Evolutionary conservation across 495 filamentous ascomycete species (phyloP).

Genomic region (Pseudoneurospora amorphoporcata): DNA sequence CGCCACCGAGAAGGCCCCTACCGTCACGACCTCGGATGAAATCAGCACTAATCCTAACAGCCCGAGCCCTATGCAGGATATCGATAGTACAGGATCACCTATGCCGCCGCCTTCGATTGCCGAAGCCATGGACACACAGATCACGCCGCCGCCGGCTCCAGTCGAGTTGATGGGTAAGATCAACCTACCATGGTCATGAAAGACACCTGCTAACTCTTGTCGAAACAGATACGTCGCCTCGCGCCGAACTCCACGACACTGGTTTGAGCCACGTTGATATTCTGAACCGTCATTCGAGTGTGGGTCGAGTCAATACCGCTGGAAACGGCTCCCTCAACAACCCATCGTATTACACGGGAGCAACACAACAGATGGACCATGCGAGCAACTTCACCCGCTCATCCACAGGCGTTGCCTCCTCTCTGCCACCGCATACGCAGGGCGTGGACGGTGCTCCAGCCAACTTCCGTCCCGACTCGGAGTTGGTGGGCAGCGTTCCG

Average conservation of each 20-base stretch:
- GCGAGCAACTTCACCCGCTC: constrained; percentile 10
- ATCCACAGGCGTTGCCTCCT: not conserved
- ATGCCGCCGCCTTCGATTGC: constrained; percentile 10
- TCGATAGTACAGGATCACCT: constrained; percentile 13
- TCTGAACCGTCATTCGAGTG: constrained; percentile 18
- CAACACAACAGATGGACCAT: constrained; percentile 20
- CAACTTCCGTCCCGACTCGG: constrained; percentile 22
- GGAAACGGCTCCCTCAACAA: constrained; percentile 8
- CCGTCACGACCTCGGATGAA: constrained; percentile 36
- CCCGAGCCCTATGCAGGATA: constrained; percentile 4
- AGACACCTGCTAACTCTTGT: constrained; percentile 1
- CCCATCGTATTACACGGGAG: constrained; percentile 5
- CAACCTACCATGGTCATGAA: too few species aligned
- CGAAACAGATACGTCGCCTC: constrained; percentile 20
- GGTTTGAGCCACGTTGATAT: constrained; percentile 15
- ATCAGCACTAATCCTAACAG: constrained; percentile 18
- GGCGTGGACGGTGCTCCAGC: not conserved
- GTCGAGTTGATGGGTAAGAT: constrained; percentile 37
- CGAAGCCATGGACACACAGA: constrained; percentile 31
- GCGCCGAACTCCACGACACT: constrained; percentile 26
- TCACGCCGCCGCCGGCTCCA: constrained; percentile 9
- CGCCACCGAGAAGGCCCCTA: constrained; percentile 32
- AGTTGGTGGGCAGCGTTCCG: constrained; percentile 12
- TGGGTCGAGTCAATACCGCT: constrained; percentile 4
- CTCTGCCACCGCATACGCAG: not conserved